Evolutionary conservation across 805 yeast species (phyloP).

Genomic region (Candida saitoana): DNA sequence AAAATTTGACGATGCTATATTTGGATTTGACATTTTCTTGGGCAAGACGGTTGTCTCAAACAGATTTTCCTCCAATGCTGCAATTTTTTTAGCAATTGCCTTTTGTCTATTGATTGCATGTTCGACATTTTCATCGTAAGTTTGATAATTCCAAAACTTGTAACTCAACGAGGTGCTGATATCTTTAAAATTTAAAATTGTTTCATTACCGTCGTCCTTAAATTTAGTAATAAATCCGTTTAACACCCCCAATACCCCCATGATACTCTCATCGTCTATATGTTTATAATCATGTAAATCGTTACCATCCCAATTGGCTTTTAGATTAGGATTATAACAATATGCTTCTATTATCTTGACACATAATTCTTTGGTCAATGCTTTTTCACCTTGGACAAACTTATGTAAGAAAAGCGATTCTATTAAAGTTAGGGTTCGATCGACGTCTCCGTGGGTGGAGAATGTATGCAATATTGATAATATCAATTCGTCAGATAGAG

Average conservation of each 20-base stretch:
- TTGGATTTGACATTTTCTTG: slow-evolving; percentile 20
- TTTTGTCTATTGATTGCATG: slow-evolving; percentile 7
- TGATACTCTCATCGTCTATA: slow-evolving; percentile 22
- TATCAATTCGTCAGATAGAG: slow-evolving; percentile 21
- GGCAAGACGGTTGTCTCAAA: slow-evolving; percentile 9
- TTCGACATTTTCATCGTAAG: slow-evolving; percentile 22
- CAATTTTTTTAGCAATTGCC: slow-evolving; percentile 10
- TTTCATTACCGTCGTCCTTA: slow-evolving; percentile 5
- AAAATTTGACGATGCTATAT: slow-evolving; percentile 19
- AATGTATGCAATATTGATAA: slow-evolving; percentile 27
- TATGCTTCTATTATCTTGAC: slow-evolving; percentile 32
- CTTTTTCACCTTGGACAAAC: slow-evolving; percentile 26
- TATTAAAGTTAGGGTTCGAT: slow-evolving; percentile 28
- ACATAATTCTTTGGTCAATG: slow-evolving; percentile 30
- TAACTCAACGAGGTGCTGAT: slow-evolving; percentile 26
- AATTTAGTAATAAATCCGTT: slow-evolving; percentile 20
- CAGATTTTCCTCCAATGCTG: slow-evolving; percentile 6
- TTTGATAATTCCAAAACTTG: slow-evolving; percentile 23
- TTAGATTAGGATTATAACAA: slow-evolving; percentile 19
- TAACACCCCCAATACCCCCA: slow-evolving; percentile 29
- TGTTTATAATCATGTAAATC: slow-evolving; percentile 6
- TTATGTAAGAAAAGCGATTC: slow-evolving; percentile 36
- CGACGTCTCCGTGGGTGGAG: slow-evolving; percentile 34
- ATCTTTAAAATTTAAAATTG: slow-evolving; percentile 22
- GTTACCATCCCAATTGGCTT: slow-evolving; percentile 8